Percentiles rank a stretch among this genome's conserved stretches.
Conservation (phyloP, 1,139 yeast genomes). For the Keqinozyma sinolaborantium region DNA sequence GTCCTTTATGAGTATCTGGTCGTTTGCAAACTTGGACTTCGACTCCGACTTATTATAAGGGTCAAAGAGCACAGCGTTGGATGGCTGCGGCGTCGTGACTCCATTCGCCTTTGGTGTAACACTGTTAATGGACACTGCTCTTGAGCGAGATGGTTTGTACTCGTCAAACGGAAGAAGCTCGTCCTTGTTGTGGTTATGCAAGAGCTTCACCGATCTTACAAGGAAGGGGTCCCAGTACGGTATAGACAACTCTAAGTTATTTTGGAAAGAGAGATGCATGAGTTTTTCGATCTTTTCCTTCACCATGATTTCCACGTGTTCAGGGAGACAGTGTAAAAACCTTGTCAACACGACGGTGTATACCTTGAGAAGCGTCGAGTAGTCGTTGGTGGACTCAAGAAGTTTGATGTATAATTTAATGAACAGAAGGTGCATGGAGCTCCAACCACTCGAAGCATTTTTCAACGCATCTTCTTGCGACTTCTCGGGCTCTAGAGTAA, state of each 20-base stretch:
- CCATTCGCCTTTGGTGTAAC: constrained; percentile 1
- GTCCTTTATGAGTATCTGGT: constrained; percentile 47
- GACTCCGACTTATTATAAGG: constrained; percentile 20
- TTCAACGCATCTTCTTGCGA: constrained; percentile 18
- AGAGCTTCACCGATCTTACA: constrained; percentile 47
- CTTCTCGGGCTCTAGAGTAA: constrained; percentile 28
- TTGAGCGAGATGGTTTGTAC: constrained; percentile 13
- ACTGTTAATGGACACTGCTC: constrained; percentile 7
- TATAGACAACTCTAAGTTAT: constrained; percentile 13
- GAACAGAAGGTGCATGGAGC: constrained; percentile 53
- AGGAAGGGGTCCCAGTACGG: constrained; percentile 74
- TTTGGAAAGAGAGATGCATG: constrained; percentile 15
- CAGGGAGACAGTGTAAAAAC: constrained; percentile 45
- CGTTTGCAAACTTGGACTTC: constrained; percentile 15
- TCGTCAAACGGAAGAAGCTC: constrained; percentile 35
- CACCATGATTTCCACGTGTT: constrained; percentile 32
- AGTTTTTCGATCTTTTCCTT: constrained; percentile 24
- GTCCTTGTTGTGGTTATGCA: constrained; percentile 18
- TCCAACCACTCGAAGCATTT: constrained; percentile 42
- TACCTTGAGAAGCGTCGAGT: constrained; percentile 41
- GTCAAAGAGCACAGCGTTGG: constrained; percentile 26
- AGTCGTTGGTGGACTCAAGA: constrained; percentile 50
- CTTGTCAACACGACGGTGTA: constrained; percentile 53
- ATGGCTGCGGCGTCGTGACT: constrained; percentile 1
- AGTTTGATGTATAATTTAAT: constrained; percentile 53